Conservation (phyloP, 2,329 filamentous ascomycete genomes). For the Fusarium proliferatum region DNA sequence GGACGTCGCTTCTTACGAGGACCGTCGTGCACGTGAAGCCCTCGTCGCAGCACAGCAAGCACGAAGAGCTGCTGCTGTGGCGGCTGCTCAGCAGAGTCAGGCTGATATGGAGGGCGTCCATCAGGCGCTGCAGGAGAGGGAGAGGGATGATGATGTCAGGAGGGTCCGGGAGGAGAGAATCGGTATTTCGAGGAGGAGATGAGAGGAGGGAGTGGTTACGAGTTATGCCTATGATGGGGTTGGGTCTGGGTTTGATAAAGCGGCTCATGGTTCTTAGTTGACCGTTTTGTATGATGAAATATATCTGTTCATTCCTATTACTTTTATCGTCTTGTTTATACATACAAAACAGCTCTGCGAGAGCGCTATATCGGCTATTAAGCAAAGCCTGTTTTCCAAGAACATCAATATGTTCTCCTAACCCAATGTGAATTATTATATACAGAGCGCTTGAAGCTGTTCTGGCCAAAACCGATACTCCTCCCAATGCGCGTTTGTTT, state of each 20-base stretch:
- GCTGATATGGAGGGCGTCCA: slow-evolving; percentile 47
- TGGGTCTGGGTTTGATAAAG: no score
- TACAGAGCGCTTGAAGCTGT: slow-evolving; percentile 4
- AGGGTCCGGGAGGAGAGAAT: slow-evolving; percentile 55
- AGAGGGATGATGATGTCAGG: slow-evolving; percentile 44
- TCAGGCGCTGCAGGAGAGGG: slow-evolving; percentile 40
- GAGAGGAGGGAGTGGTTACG: not conserved
- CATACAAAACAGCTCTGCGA: slow-evolving; percentile 28
- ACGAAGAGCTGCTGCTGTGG: slow-evolving; percentile 40
- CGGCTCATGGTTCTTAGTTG: not conserved
- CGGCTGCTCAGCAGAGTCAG: slow-evolving; percentile 33
- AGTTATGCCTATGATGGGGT: not conserved
- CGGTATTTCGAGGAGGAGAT: slow-evolving; percentile 46
- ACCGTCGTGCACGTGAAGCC: slow-evolving; percentile 62
- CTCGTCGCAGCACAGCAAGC: slow-evolving; percentile 50
- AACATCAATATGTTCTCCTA: not conserved
- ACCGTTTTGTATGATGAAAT: not conserved
- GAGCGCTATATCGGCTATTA: slow-evolving; percentile 24
- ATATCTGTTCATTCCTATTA: slow-evolving; percentile 21
- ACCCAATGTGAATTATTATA: slow-evolving; percentile 5
- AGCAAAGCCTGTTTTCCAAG: slow-evolving; percentile 12
- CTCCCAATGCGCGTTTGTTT: slow-evolving; percentile 7
- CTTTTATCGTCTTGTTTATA: slow-evolving; percentile 17
- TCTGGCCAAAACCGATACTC: not conserved
- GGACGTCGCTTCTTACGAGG: slow-evolving; percentile 77